These are phyloP conservation scores for Neonectria ditissima DNA, from an alignment of 2,329 filamentous ascomycete genomes.

Conservation along the genomic window DNA sequence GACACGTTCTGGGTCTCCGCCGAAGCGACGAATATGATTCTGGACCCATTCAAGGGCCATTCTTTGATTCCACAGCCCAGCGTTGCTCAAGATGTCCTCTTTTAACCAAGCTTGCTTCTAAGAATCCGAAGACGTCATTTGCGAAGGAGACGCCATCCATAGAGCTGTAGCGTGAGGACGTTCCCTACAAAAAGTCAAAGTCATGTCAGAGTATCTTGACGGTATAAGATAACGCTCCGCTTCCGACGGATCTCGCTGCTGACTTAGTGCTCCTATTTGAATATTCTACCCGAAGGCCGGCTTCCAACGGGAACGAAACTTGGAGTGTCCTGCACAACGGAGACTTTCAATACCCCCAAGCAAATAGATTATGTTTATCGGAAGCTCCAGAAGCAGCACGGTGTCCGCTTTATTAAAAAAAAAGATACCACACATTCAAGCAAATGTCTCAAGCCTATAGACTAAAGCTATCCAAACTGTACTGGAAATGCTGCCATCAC, in stretches of 20 bases:
- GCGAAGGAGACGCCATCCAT: constrained; percentile 53
- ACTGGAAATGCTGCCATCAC: constrained; percentile 50
- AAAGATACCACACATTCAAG: constrained; percentile 44
- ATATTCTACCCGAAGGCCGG: constrained; percentile 43
- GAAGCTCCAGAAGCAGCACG: constrained; percentile 43
- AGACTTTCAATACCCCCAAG: constrained; percentile 53
- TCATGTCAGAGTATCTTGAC: constrained; percentile 55
- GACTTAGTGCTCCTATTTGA: constrained; percentile 43
- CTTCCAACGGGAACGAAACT: constrained; percentile 50
- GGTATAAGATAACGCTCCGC: constrained; percentile 45
- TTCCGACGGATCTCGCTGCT: no score
- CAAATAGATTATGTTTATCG: constrained; percentile 50
- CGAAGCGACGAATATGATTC: no score
- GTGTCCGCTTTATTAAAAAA: constrained; percentile 48
- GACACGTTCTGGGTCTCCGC: no score
- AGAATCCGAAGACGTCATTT: constrained; percentile 47
- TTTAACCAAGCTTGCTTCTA: constrained; percentile 50
- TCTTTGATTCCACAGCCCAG: no score
- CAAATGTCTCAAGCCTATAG: constrained; percentile 41
- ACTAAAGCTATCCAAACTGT: constrained; percentile 52
- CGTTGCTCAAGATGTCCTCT: no score
- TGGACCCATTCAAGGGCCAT: no score
- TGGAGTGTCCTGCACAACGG: constrained; percentile 51
- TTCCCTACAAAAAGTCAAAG: constrained; percentile 55
- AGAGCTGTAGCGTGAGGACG: constrained; percentile 56